Evolutionary conservation across 768 basidiomycete genomes (phyloP).

Genomic region (Tylopilus sp.): DNA sequence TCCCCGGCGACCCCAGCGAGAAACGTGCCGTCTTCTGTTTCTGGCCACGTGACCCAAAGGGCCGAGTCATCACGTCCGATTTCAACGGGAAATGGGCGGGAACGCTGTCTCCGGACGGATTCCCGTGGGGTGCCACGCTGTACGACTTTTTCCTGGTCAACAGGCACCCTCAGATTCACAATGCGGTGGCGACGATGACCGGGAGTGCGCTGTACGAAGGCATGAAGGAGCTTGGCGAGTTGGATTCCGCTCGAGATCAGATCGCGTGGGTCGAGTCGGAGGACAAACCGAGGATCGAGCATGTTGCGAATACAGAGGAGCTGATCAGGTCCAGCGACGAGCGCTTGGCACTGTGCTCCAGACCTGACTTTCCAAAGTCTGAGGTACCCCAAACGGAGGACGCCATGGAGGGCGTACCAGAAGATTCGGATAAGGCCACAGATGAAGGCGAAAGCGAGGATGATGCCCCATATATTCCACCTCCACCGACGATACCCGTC

Average conservation of each 20-base stretch:
- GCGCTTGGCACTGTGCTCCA: not conserved
- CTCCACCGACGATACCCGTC: conserved; percentile 7
- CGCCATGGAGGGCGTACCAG: too few relatives aligned
- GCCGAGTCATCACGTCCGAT: conserved; percentile 2
- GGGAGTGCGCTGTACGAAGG: conserved; percentile 19
- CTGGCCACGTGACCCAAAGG: conserved; percentile 27
- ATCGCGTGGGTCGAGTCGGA: conserved; percentile 24
- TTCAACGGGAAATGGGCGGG: not conserved
- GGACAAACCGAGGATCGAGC: conserved; percentile 16
- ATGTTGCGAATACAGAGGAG: conserved; percentile 14
- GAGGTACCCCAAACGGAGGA: too few relatives aligned
- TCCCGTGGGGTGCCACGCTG: conserved; percentile 27
- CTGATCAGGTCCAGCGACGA: conserved; percentile 11
- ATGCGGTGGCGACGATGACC: not conserved
- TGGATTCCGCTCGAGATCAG: conserved; percentile 9
- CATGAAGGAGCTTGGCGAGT: conserved; percentile 16
- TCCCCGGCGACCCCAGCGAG: not conserved
- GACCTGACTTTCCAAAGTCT: too few relatives aligned
- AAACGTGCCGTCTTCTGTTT: conserved; percentile 20
- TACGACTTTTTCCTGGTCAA: conserved; percentile 24
- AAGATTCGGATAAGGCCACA: too few relatives aligned
- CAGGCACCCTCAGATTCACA: not conserved
- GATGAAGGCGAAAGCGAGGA: too few relatives aligned
- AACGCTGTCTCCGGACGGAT: conserved; percentile 18
- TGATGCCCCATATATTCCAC: not conserved